Evolutionary conservation across 805 yeast genomes (phyloP).

Genomic region (Kluyveromyces siamensis): DNA sequence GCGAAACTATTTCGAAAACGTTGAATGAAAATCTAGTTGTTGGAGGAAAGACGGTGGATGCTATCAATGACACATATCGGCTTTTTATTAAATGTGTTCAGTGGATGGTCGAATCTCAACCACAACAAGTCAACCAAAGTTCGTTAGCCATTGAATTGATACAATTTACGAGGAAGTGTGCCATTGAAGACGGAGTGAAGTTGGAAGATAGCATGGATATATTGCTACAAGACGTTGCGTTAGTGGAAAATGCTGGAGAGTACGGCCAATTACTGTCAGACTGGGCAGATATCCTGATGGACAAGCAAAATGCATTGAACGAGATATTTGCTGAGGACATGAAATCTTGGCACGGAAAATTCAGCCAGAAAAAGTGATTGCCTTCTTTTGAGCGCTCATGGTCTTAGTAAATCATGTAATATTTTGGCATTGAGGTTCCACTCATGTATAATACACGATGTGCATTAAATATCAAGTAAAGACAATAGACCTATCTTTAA

Average conservation of each 20-base stretch:
- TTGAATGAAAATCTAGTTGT: slow-evolving; percentile 20
- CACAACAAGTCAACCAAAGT: slow-evolving; percentile 8
- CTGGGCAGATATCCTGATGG: slow-evolving; percentile 19
- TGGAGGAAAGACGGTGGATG: slow-evolving; percentile 13
- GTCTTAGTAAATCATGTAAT: too few relatives aligned
- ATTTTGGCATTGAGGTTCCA: too few relatives aligned
- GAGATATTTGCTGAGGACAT: slow-evolving; percentile 12
- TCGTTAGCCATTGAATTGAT: slow-evolving; percentile 18
- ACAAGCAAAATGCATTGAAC: slow-evolving; percentile 11
- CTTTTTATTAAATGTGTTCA: slow-evolving; percentile 28
- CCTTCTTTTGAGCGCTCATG: background rate
- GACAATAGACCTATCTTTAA: too few relatives aligned
- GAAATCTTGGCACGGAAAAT: slow-evolving; percentile 9
- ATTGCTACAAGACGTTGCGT: slow-evolving; percentile 24
- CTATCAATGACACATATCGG: slow-evolving; percentile 23
- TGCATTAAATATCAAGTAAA: too few relatives aligned
- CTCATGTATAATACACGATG: too few relatives aligned
- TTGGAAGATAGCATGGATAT: slow-evolving; percentile 23
- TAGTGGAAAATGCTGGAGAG: slow-evolving; percentile 17
- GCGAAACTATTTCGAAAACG: slow-evolving; percentile 28
- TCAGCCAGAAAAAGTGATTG: background rate
- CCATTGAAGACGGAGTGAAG: slow-evolving; percentile 23
- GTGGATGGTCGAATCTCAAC: slow-evolving; percentile 27
- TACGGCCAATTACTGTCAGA: slow-evolving; percentile 16
- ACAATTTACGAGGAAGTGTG: slow-evolving; percentile 24